Evolutionary conservation across 2,329 filamentous ascomycete species (phyloP).

Genomic region (Diaporthe amygdali): DNA sequence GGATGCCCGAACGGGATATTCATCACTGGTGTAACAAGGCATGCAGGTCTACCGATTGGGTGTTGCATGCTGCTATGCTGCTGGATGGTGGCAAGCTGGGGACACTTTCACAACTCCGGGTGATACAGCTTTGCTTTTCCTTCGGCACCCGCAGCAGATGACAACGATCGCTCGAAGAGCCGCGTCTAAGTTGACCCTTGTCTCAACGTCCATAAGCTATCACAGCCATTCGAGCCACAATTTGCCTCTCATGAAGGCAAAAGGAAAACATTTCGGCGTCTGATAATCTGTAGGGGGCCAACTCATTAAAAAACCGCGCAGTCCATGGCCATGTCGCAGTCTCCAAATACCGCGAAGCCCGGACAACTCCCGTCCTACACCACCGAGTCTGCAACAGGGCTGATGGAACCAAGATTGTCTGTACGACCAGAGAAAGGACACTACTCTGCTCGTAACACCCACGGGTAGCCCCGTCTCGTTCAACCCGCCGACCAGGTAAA

Average conservation of each 20-base stretch:
- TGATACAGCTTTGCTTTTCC: slow-evolving; percentile 12
- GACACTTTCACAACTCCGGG: background rate
- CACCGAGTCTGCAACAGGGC: background rate
- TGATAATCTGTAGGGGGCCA: background rate
- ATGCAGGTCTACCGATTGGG: background rate
- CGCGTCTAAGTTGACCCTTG: slow-evolving; percentile 17
- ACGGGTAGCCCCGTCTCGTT: slow-evolving; percentile 1
- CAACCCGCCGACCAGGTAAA: background rate
- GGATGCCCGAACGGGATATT: background rate
- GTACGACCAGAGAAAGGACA: background rate
- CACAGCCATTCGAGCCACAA: background rate
- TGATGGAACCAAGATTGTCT: background rate
- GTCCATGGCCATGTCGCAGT: background rate
- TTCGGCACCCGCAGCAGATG: background rate
- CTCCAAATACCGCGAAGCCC: background rate
- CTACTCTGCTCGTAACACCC: background rate
- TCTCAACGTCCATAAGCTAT: background rate
- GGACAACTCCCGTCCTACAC: no score
- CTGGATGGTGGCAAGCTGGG: background rate
- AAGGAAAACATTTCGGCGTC: background rate
- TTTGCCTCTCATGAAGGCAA: background rate
- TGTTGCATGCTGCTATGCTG: background rate
- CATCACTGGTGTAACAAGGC: background rate
- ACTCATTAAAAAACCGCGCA: background rate
- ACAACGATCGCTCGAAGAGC: background rate